Evolutionary conservation across 192 early-diverging fungal genomes (phyloP).

Genomic region (Umbelopsis ramanniana): DNA sequence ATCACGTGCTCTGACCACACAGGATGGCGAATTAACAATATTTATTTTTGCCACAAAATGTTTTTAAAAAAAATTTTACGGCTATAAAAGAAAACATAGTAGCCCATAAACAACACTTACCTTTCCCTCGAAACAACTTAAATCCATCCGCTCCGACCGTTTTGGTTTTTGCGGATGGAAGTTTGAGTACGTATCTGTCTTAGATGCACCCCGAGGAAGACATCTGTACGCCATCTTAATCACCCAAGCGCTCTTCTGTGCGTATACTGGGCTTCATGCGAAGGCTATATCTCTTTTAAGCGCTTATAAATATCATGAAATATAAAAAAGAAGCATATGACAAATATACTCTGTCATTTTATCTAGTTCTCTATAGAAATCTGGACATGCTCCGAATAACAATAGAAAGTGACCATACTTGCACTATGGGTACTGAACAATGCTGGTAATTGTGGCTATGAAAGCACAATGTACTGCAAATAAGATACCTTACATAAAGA

Average conservation of each 20-base stretch:
- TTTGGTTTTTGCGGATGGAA: slow-evolving; percentile 23
- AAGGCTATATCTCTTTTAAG: neutral
- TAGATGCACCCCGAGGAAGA: slow-evolving; percentile 9
- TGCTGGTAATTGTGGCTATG: too few relatives aligned
- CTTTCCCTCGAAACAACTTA: slow-evolving; percentile 18
- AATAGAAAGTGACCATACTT: too few relatives aligned
- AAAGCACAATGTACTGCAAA: too few relatives aligned
- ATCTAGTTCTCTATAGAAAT: too few relatives aligned
- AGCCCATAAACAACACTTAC: neutral
- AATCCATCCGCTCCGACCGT: slow-evolving; percentile 19
- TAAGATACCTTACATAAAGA: too few relatives aligned
- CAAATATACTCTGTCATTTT: neutral
- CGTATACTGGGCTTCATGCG: slow-evolving; percentile 21
- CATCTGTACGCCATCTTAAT: slow-evolving; percentile 22
- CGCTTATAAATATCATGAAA: neutral
- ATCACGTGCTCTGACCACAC: too few relatives aligned
- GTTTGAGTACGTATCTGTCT: slow-evolving; percentile 10
- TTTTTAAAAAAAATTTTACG: slow-evolving; percentile 9
- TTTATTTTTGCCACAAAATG: too few relatives aligned
- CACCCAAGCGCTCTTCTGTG: slow-evolving; percentile 14
- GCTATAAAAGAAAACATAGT: neutral
- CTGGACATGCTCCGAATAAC: too few relatives aligned
- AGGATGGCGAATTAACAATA: too few relatives aligned
- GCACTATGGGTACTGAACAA: too few relatives aligned
- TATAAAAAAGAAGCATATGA: neutral